Conservation (phyloP, 495 filamentous ascomycete species). For the Aspergillus egyptiacus region DNA sequence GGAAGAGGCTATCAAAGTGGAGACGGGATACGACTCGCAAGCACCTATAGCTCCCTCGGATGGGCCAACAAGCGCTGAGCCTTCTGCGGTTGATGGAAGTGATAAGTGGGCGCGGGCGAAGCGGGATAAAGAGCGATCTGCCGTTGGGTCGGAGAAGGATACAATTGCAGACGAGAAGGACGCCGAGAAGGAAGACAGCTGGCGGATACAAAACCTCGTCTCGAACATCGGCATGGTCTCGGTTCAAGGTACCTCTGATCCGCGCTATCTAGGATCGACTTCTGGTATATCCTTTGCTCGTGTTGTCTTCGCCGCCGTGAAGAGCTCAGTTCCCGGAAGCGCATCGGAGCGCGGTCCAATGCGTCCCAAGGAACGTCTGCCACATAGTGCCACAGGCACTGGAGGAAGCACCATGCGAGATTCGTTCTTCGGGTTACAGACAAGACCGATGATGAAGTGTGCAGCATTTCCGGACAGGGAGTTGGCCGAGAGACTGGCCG, state of each 20-base stretch:
- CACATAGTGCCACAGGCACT: slow-evolving; percentile 41
- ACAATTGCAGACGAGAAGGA: slow-evolving; percentile 23
- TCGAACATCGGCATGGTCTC: slow-evolving; percentile 71
- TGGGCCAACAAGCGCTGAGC: slow-evolving; percentile 14
- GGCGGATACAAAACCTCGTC: slow-evolving; percentile 65
- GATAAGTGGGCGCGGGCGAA: slow-evolving; percentile 23
- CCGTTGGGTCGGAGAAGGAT: slow-evolving; percentile 31
- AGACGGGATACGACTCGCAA: slow-evolving; percentile 29
- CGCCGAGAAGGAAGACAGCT: slow-evolving; percentile 48
- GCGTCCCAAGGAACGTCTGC: slow-evolving; percentile 42
- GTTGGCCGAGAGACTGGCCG: slow-evolving; percentile 63
- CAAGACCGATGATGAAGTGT: slow-evolving; percentile 76
- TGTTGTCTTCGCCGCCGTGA: slow-evolving; percentile 90
- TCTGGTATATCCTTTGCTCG: slow-evolving; percentile 92
- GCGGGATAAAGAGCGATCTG: slow-evolving; percentile 18
- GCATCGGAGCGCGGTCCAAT: slow-evolving; percentile 53
- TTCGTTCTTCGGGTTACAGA: slow-evolving; percentile 91
- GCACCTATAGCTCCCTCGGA: slow-evolving; percentile 15
- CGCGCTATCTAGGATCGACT: slow-evolving; percentile 75
- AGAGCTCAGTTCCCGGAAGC: slow-evolving; percentile 62
- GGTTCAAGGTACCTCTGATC: slow-evolving; percentile 69
- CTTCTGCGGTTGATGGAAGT: slow-evolving; percentile 10
- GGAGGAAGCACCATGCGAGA: slow-evolving; percentile 78
- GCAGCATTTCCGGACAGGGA: slow-evolving; percentile 77
- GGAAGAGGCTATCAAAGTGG: slow-evolving; percentile 37